Evolutionary conservation across 345 rosid genomes (phyloP), one percentile per base, ranked within the genome.

Genomic region (Euphorbia tirucalli): DNA sequence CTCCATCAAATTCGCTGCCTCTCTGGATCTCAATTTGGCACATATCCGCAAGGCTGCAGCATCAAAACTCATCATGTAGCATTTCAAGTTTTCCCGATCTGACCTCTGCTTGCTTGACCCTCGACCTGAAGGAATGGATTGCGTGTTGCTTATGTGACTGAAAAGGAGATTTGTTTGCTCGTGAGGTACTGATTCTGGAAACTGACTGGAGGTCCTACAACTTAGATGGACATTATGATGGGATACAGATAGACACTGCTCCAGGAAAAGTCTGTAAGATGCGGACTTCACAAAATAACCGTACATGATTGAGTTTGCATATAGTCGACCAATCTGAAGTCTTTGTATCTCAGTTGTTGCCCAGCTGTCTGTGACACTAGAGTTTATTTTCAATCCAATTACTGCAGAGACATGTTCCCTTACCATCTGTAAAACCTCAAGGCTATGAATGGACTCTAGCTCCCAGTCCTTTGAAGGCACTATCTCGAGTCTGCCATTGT

Each of bases 381-480:
- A 85, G 77, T 95, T 80, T 37, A 80, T 80, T 68, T 89, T 85
- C 84, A 90, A 75, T 66, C 99, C 97, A 63, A 86, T 88, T 57
- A 89, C 90, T 43, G 89, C 75, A 31, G 82, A 73, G 4, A 95
- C 88, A 43, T 92, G 97, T 75, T 90, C 96, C 70, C 79, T 87
- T 69, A 95, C 79, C 87, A 92, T 83, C 74, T 90, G 85, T 65
- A 95, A 79, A n/a, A 80, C 71, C 70, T 95, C 97, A 14, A 80
- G 65, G 82, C 80, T 73, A 65, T 92, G 84, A 54, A 95, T 87
- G 5, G 99, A 95, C 75, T 95, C 97, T 14, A 95, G 74, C 73
- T 90, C 97, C 96, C 97, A 95, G 85, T 89, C 91, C 83, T 89
- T 95, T 4, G 96, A 50, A 31, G 96, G 99, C 87, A 85, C 86